phyloP scores from a whole-genome alignment of 164 flowering plant genomes.

The Dillenia turbinata region DNA sequence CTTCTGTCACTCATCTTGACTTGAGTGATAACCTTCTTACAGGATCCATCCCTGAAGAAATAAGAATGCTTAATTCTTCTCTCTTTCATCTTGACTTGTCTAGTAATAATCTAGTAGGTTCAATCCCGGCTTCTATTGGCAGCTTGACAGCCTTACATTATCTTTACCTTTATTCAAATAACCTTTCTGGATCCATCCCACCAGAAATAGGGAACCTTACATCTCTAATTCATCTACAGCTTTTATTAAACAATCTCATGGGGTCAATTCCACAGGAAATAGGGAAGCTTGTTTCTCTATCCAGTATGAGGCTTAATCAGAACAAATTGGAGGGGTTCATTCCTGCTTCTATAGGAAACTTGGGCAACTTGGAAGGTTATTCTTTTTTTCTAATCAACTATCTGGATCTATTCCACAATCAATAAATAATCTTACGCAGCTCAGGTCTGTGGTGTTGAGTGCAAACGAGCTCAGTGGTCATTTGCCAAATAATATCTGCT shows the following conservation, averaged over 20 bases:
- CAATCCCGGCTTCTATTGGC: neutral
- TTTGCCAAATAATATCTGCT: neutral
- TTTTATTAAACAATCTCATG: neutral
- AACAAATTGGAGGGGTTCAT: neutral
- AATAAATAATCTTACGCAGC: neutral
- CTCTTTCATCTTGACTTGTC: neutral
- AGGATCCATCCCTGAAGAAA: too few relatives aligned
- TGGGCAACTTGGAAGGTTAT: neutral
- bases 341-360: constrained; percentile 4
- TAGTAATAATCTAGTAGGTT: neutral
- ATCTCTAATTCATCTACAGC: neutral
- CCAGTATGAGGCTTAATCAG: neutral
- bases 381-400: neutral
- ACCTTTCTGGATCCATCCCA: neutral
- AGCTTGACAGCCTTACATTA: neutral
- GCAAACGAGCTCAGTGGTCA: neutral
- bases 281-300: neutral
- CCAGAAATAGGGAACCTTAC: neutral
- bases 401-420: neutral
- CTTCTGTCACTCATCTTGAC: too few relatives aligned
- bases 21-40: too few relatives aligned
- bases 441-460: neutral
- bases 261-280: neutral
- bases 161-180: neutral
- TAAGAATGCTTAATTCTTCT: too few relatives aligned